Evolutionary conservation across 2,329 filamentous ascomycete species (phyloP), one percentile per base, ranked within the genome.

Genomic region (Phoma herbarum): DNA sequence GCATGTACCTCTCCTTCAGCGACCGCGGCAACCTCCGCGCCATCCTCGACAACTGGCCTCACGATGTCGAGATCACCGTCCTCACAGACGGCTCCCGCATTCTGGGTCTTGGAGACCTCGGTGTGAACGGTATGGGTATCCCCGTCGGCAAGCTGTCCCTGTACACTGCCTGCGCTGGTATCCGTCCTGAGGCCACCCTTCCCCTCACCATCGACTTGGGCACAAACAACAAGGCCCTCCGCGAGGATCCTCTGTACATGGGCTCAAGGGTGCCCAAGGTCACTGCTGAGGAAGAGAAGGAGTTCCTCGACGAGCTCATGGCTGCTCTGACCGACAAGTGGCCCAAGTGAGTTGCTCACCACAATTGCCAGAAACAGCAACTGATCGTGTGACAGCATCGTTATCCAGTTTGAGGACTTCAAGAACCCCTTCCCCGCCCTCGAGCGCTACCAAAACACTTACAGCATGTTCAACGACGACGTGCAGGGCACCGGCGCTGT

Each of bases 251-350:
- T 86, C 84, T 98, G 33, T 99, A 98, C 83, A 88, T 98, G 75
- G 95, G 95, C 71, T 90, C 93, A 70, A 88, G 93, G 72, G 86
- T 90, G 69, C 91, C 90, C 80, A 94, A 96, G 75, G 86, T 94
- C 52, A 84, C 90, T 8, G 81, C 89, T 20, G 85, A 89, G 52
- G 89, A 94, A 70, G 92, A 96, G 81, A 88, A 90, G 76, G 91
- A 92, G 65, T 98, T 98, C 80, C 87, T 98, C 83, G 95, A 98
- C 75, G 95, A 98, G 83, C 90, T 99, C 83, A 98, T 99, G 95
- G 86, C 87, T 71, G 94, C 95, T 57, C 86, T 92, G 61, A 90
- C 89, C 57, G 92, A 97, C 77, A 84, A 84, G 65, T 90, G 87
- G 88, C 87, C 88, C 55, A 85, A 84, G 83, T 86, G 78, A 78